These are phyloP conservation scores for Nitzschia sp. DNA, from an alignment of 108 stramenopile genomes.

Conservation along the genomic window DNA sequence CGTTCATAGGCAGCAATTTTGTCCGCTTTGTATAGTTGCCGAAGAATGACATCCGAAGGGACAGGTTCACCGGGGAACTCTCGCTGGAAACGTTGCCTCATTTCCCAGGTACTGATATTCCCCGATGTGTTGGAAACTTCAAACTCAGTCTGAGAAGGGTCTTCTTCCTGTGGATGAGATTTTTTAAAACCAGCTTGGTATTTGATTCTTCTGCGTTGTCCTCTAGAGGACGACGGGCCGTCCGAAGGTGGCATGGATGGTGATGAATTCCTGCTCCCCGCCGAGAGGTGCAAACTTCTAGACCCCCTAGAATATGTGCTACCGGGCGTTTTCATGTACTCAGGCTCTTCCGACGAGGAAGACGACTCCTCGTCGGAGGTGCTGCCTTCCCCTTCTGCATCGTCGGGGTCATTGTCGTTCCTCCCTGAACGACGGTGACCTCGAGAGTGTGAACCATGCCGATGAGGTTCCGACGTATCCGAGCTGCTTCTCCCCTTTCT, in stretches of 20 bases:
- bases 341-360: background rate
- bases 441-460: no score
- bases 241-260: background rate
- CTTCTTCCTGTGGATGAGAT: background rate
- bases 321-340: background rate
- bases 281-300: background rate
- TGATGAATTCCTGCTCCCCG: background rate
- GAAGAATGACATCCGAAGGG: constrained; percentile 13
- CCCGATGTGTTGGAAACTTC: background rate
- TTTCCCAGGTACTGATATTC: constrained; percentile 21
- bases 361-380: background rate
- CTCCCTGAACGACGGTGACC: background rate
- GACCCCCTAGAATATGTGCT: background rate
- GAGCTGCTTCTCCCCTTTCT: no score
- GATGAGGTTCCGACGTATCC: no score
- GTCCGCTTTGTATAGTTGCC: constrained; percentile 5
- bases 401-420: background rate
- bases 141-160: background rate
- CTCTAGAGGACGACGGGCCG: background rate
- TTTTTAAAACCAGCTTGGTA: background rate
- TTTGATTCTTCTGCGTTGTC: constrained; percentile 2
- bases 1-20: constrained; percentile 15
- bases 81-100: constrained; percentile 17
- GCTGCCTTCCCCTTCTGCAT: background rate
- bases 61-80: constrained; percentile 10